Evolutionary conservation across 2,329 filamentous ascomycete genomes (phyloP), one percentile per base, ranked within the genome.

Genomic region (Ramularia collo-cygni): DNA sequence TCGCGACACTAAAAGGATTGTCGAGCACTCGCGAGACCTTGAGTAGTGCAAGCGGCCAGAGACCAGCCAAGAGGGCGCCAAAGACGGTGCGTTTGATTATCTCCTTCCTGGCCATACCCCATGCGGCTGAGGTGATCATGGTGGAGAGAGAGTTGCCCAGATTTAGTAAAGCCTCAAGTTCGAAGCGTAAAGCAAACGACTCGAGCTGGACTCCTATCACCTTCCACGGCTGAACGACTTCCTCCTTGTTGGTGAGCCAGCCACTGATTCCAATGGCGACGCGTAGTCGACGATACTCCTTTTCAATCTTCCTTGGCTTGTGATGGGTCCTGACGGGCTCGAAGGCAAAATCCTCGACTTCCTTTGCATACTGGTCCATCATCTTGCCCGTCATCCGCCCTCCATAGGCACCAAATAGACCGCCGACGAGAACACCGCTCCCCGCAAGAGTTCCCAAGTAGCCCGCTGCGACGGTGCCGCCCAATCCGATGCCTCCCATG

Each of bases 401-500:
- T 30, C 85, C 85, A 58, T 93, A 95, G n/a, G 92, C 85, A 7
- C 92, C 92, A 56, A 96, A 95, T 28, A 96, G 68, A 27, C 83
- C 79, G 12, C 89, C 90, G 19, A 95, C 82, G 29, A 88, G 70
- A 12, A 92, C 75, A 4, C 81, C 77, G 46, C 83, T 92, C 27
- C 89, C 81, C 2, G 87, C 83, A 56, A 95, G 72, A 13, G 80
- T 75, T 8, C 89, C 90, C 1, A 96, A 68, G 38, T 95, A 78
- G 1, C 79, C 79, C 14, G 88, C 86, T 8, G 86, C 83, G 15
- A 81, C 79, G 2, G 80, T 81, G 1, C 80, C 74, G 13, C 82
- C 81, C 1, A 95, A 71, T 2, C 86, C 86, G 8, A 85, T 64
- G 0, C 86, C 86, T 16, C 83, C 81, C 67, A 89, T 83, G 0